Conservation (phyloP, 1,139 yeast genomes). For the Debaryomyces fabryi region DNA sequence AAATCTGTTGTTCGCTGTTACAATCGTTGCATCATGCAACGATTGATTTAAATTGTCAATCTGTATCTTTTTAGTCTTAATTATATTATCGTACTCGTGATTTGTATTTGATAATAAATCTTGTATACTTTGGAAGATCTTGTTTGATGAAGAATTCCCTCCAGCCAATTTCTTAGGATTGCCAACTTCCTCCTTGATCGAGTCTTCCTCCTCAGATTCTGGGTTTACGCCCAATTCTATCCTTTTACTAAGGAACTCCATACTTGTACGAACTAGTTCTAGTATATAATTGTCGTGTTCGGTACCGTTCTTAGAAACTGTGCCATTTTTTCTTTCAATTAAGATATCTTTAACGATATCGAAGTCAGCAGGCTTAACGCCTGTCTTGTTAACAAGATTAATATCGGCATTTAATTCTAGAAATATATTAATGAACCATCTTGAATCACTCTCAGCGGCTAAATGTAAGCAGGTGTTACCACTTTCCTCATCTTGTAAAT, state of each 20-base stretch:
- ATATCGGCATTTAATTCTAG: slow-evolving; percentile 88
- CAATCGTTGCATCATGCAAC: slow-evolving; percentile 45
- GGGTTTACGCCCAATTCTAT: slow-evolving; percentile 24
- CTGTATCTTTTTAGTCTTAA: slow-evolving; percentile 41
- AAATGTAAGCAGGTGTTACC: slow-evolving; percentile 91
- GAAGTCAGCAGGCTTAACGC: slow-evolving; percentile 83
- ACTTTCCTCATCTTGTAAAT: slow-evolving; percentile 69
- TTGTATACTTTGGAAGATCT: slow-evolving; percentile 46
- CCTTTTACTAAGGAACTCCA: slow-evolving; percentile 37
- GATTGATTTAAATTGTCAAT: slow-evolving; percentile 40
- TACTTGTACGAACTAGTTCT: slow-evolving; percentile 39
- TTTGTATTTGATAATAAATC: slow-evolving; percentile 43
- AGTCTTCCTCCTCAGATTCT: slow-evolving; percentile 12
- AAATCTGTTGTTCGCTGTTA: slow-evolving; percentile 49
- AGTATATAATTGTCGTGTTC: slow-evolving; percentile 32
- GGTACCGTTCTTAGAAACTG: slow-evolving; percentile 9
- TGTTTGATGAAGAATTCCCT: slow-evolving; percentile 25
- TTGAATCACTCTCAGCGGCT: slow-evolving; percentile 87
- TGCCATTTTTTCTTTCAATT: slow-evolving; percentile 20
- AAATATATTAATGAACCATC: slow-evolving; percentile 76
- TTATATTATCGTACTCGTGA: slow-evolving; percentile 41
- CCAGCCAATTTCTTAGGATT: background rate
- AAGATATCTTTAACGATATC: slow-evolving; percentile 55
- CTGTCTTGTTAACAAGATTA: slow-evolving; percentile 75
- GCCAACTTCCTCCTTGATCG: background rate